A percentile compares a stretch with the other conserved stretches of the same genome.
These are phyloP conservation scores for Dichotomopilus funicola DNA, from an alignment of 2,329 filamentous ascomycete genomes.

Conservation along the genomic window DNA sequence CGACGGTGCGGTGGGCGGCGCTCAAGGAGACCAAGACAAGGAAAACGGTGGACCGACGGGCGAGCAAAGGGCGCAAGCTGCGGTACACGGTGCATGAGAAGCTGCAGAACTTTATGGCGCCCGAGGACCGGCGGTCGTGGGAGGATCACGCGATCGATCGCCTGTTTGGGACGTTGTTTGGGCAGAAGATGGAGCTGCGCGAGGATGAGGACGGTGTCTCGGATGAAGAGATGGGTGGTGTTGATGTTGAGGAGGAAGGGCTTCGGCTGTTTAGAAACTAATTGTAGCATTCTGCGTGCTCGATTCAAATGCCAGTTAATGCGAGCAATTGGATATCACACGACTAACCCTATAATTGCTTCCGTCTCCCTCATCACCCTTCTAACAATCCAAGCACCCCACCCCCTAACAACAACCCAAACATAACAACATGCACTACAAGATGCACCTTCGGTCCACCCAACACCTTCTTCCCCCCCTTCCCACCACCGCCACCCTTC, in stretches of 20 bases:
- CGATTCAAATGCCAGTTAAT: not conserved
- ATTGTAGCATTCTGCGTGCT: not conserved
- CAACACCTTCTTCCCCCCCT: constrained; percentile 27
- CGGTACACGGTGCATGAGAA: constrained; percentile 95
- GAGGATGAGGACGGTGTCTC: constrained; percentile 49
- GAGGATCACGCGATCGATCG: constrained; percentile 70
- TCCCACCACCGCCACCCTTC: constrained; percentile 6
- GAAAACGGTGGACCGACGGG: constrained; percentile 83
- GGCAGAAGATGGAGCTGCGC: constrained; percentile 56
- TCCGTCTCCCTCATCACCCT: not conserved
- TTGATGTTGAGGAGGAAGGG: constrained; percentile 46
- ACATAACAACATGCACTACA: constrained; percentile 31
- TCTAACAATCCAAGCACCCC: not conserved
- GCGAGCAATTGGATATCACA: not conserved
- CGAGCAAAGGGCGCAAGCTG: constrained; percentile 91
- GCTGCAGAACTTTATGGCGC: constrained; percentile 95
- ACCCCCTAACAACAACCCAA: not conserved
- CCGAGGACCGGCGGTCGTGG: constrained; percentile 77
- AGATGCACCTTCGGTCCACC: constrained; percentile 44
- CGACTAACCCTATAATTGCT: not conserved
- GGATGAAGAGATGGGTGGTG: constrained; percentile 44
- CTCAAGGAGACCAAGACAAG: constrained; percentile 72
- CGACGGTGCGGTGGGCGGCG: constrained; percentile 58
- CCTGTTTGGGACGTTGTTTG: constrained; percentile 69
- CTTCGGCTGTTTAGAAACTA: constrained; percentile 47